These are phyloP conservation scores for Pseudopyricularia cyperi DNA, from an alignment of 2,329 filamentous ascomycete genomes.

Conservation along the genomic window DNA sequence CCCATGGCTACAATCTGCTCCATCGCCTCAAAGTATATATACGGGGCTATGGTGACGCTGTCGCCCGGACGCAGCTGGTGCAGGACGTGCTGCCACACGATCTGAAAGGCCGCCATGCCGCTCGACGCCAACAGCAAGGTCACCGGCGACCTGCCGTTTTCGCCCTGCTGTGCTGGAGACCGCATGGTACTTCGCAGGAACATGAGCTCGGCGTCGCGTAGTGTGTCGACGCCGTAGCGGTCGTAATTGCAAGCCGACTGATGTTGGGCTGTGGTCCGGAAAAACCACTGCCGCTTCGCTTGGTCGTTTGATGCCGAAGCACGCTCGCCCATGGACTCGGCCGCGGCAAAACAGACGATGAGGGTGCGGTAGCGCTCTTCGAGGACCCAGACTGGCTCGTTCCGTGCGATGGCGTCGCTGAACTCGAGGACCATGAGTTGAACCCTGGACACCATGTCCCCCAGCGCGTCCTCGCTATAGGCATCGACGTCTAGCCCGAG, in stretches of 20 bases:
- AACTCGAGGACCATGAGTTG: neutral
- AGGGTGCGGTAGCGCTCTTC: neutral
- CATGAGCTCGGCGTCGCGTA: neutral
- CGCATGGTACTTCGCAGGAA: too few relatives aligned
- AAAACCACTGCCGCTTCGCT: neutral
- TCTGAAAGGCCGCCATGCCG: slow-evolving; percentile 1
- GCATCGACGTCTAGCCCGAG: neutral
- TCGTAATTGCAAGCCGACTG: slow-evolving; percentile 1
- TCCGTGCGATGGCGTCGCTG: neutral
- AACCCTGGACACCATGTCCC: neutral
- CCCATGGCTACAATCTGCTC: neutral
- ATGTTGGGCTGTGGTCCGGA: neutral
- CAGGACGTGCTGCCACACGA: neutral
- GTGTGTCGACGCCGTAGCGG: neutral
- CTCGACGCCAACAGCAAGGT: slow-evolving; percentile 13
- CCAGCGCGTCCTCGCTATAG: neutral
- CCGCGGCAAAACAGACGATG: neutral
- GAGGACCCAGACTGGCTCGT: neutral
- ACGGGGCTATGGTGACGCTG: neutral
- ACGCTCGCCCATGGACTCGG: neutral
- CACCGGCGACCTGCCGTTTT: neutral
- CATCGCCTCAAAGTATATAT: slow-evolving; percentile 2
- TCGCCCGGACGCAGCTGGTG: neutral
- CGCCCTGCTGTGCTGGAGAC: too few relatives aligned
- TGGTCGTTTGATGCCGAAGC: neutral